Base-by-base conservation (phyloP, 2,329 filamentous ascomycete genomes). In the Exutisphaerella laricina region DNA sequence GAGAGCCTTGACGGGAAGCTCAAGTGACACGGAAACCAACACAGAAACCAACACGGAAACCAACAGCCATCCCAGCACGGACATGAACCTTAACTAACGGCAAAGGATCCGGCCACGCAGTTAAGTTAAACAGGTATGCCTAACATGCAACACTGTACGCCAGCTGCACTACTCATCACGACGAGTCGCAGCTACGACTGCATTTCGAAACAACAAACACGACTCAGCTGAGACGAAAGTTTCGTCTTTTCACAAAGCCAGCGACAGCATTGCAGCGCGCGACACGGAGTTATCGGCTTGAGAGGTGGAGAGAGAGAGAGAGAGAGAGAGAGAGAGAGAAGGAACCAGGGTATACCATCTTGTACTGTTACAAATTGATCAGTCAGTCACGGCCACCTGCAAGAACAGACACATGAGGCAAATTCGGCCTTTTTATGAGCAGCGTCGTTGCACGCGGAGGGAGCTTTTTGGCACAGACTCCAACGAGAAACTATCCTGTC, bases 1-100 rank as follows among this genome's bases (percentile, higher is more conserved):
- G 60, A n/a, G 62, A 65, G 46, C 58, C 62, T 20, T 65, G 52
- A 60, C 23, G 20, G 10, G 13, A 36, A n/a, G 18, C 16, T 21
- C 29, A 46, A 14, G 28, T 26, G 5, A 17, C 3, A 17, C 14
- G n/a, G 29, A 29, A 14, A n/a, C 18, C 5, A 22, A 23, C 16
- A 17, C 23, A 26, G 12, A 26, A 26, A 12, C 12, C 23, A 26
- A n/a, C n/a, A n/a, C n/a, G n/a, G n/a, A n/a, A n/a, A 6, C 6
- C 23, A 12, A 26, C 23, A 26, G 23, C 6, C 8, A 21, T 23
- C 18, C 33, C 20, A 35, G 33, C 8, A 35, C 18, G 33, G 20
- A 20, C 33, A n/a, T 35, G 9, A 23, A 35, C 33, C 33, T 23
- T 23, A 20, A 14, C 2, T 23, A 20, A 14, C 2, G 5, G 13